Percentiles rank a stretch among this genome's conserved stretches.
phyloP scores from a whole-genome alignment of 2,329 filamentous ascomycete species.

The Gyromitra esculenta region DNA sequence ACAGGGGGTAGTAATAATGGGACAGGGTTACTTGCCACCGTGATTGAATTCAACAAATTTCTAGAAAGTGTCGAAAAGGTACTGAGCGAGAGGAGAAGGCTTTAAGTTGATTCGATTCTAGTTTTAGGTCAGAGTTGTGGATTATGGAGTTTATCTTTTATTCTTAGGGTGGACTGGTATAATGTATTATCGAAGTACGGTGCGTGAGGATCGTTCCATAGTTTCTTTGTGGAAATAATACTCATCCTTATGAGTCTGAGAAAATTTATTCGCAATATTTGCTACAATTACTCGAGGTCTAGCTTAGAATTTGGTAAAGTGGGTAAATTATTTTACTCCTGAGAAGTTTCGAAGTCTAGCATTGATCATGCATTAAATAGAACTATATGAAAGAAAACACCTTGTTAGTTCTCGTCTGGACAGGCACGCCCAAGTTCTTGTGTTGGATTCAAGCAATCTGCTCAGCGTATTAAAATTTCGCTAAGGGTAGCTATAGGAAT shows the following conservation, averaged over 20 bases:
- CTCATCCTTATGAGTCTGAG: not conserved
- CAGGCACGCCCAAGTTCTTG: not conserved
- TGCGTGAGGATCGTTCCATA: not conserved
- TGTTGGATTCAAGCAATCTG: not conserved
- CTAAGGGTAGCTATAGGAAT: too few species aligned
- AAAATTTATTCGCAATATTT: too few species aligned
- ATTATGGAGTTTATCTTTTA: constrained; percentile 3
- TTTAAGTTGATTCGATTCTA: constrained; percentile 11
- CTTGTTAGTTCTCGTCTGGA: not conserved
- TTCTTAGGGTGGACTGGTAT: not conserved
- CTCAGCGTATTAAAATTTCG: not conserved
- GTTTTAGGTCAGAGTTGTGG: constrained; percentile 4
- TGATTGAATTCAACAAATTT: constrained; percentile 53
- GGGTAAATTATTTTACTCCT: not conserved
- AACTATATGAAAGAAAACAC: not conserved
- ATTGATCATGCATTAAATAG: not conserved
- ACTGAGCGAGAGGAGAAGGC: constrained; percentile 40
- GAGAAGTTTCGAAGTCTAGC: not conserved
- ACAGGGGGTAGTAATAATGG: constrained; percentile 50
- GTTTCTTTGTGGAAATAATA: constrained; percentile 14
- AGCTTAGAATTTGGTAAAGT: not conserved
- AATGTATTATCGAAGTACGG: not conserved
- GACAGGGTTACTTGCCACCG: constrained; percentile 46
- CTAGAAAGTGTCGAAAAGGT: constrained; percentile 51
- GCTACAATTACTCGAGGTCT: not conserved